Evolutionary conservation across 2,329 filamentous ascomycete species (phyloP).

Genomic region (Fusarium graminum): DNA sequence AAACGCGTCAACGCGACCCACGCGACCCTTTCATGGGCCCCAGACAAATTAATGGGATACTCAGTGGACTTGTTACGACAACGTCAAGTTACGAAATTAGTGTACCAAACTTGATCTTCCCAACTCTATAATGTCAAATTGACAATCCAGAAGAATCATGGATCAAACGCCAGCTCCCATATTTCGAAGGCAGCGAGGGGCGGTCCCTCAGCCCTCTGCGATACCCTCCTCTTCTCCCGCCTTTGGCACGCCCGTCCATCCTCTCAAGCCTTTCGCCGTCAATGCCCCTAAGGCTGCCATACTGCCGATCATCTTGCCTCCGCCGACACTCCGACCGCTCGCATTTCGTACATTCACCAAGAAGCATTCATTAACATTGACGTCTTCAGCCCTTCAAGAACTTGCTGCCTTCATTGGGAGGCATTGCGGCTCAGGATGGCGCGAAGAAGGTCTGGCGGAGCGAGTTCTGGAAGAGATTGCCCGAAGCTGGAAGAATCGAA

Average conservation of each 20-base stretch:
- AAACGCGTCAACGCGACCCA: slow-evolving; percentile 56
- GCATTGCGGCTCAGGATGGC: slow-evolving; percentile 95
- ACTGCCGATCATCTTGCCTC: slow-evolving; percentile 89
- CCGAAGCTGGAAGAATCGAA: slow-evolving; percentile 89
- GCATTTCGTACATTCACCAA: slow-evolving; percentile 98
- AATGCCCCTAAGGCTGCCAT: slow-evolving; percentile 72
- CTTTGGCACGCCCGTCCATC: slow-evolving; percentile 88
- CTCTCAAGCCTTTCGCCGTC: slow-evolving; percentile 74
- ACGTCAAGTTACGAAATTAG: slow-evolving; percentile 4
- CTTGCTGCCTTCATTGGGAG: slow-evolving; percentile 91
- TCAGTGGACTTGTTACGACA: slow-evolving; percentile 23
- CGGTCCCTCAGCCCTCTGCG: slow-evolving; percentile 63
- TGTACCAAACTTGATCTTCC: not conserved
- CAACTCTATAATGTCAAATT: slow-evolving; percentile 37
- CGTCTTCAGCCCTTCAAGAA: slow-evolving; percentile 85
- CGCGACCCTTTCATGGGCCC: slow-evolving; percentile 18
- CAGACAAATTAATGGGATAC: slow-evolving; percentile 22
- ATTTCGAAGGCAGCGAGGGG: slow-evolving; percentile 53
- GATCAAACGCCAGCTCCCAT: slow-evolving; percentile 57
- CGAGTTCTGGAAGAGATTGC: slow-evolving; percentile 92
- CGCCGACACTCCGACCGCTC: slow-evolving; percentile 86
- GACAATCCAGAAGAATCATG: slow-evolving; percentile 47
- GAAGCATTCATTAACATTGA: slow-evolving; percentile 94
- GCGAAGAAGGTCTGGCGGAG: slow-evolving; percentile 93
- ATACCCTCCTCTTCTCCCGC: slow-evolving; percentile 91